Conservation (phyloP, 2,329 filamentous ascomycete species). For the Trichoderma sp. region DNA sequence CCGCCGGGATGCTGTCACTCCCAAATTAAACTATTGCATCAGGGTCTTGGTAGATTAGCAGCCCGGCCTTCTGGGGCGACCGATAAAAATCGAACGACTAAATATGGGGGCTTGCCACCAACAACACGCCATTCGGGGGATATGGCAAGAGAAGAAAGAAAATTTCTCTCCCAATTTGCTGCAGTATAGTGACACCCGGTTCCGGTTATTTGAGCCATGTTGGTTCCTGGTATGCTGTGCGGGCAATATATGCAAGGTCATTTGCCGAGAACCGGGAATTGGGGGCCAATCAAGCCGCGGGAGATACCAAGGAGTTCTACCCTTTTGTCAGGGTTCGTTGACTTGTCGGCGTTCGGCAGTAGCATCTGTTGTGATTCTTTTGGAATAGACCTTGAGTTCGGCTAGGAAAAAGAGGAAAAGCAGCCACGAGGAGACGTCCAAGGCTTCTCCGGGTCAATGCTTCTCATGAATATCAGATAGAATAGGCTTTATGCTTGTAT, state of each 20-base stretch:
- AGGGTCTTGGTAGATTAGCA: conserved; percentile 19
- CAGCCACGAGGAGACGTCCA: neutral
- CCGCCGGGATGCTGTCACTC: conserved; percentile 8
- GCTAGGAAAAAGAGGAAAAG: neutral
- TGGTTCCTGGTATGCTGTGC: neutral
- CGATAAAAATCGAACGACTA: conserved; percentile 23
- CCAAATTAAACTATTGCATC: conserved; percentile 19
- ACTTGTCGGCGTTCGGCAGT: neutral
- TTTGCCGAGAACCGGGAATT: conserved; percentile 19
- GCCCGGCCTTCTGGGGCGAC: conserved; percentile 2
- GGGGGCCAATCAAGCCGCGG: conserved; percentile 11
- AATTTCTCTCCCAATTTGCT: neutral
- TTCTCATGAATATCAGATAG: neutral
- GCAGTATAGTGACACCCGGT: neutral
- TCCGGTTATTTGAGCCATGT: neutral
- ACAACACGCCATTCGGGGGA: conserved; percentile 16
- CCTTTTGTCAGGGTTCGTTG: neutral
- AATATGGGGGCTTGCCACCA: conserved; percentile 14
- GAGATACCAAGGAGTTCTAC: neutral
- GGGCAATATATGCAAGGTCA: conserved; percentile 11
- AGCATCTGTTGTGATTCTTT: neutral
- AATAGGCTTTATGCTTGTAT: neutral
- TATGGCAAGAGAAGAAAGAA: neutral
- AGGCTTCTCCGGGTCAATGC: conserved; percentile 3
- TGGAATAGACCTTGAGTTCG: neutral